Conservation (phyloP, 441 rosid species). For the Gossypium davidsonii region DNA sequence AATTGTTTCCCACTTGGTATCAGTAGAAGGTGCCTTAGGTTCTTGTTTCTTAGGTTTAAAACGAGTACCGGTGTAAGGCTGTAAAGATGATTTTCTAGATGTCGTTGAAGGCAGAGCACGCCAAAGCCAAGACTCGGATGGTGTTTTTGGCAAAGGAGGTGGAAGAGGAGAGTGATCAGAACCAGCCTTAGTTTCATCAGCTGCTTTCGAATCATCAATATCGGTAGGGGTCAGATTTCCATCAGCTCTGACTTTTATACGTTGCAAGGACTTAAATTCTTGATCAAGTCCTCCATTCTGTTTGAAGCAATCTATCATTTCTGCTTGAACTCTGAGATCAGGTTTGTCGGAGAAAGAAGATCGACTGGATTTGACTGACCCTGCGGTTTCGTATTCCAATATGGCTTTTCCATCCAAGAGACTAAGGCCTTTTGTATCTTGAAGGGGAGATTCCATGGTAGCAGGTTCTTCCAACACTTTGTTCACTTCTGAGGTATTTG, state of each 20-base stretch:
- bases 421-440: slow-evolving; percentile 19
- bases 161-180: slow-evolving; percentile 32
- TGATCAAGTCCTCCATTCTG: slow-evolving; percentile 20
- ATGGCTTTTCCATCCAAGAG: slow-evolving; percentile 3
- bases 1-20: slow-evolving; percentile 84
- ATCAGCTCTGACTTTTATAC: slow-evolving; percentile 19
- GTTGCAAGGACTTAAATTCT: slow-evolving; percentile 31
- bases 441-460: slow-evolving; percentile 15
- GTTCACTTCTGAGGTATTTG: slow-evolving; percentile 15
- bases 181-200: slow-evolving; percentile 21
- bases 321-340: slow-evolving; percentile 18
- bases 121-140: slow-evolving; percentile 91
- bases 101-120: slow-evolving; percentile 62
- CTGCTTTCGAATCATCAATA: slow-evolving; percentile 23
- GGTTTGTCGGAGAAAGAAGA: slow-evolving; percentile 17
- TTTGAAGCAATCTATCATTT: slow-evolving; percentile 15
- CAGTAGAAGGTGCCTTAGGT: slow-evolving; percentile 25
- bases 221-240: slow-evolving; percentile 20
- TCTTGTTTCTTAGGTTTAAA: slow-evolving; percentile 36
- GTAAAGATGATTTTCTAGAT: slow-evolving; percentile 33
- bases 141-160: slow-evolving; percentile 67
- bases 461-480: slow-evolving; percentile 22
- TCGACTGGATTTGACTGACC: slow-evolving; percentile 10
- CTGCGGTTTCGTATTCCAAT: slow-evolving; percentile 4
- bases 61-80: slow-evolving; percentile 23